A percentile compares a stretch with the other conserved stretches of the same genome.
Conservation (phyloP, 2,329 filamentous ascomycete genomes). For the Botrytis byssoidea region DNA sequence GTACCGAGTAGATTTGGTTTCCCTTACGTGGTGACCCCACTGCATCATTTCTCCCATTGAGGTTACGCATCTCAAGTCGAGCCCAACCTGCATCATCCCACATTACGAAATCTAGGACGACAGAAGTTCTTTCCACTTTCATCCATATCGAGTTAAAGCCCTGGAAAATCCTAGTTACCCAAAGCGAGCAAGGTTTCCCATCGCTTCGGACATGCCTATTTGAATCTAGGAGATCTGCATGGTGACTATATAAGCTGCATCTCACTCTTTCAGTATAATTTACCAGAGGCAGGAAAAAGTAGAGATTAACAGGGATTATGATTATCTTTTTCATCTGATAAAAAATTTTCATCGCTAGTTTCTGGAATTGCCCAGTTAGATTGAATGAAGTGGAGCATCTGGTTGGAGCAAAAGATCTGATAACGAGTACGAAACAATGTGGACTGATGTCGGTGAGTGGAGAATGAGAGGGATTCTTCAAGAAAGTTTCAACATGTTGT, state of each 20-base stretch:
- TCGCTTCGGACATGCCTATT: constrained; percentile 12
- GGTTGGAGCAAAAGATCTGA: constrained; percentile 12
- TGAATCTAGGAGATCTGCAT: constrained; percentile 9
- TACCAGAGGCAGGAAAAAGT: background rate
- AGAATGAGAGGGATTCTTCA: background rate
- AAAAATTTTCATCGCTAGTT: constrained; percentile 17
- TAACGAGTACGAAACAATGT: constrained; percentile 15
- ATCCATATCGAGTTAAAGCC: background rate
- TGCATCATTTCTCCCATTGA: background rate
- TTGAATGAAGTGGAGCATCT: background rate
- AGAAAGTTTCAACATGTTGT: background rate
- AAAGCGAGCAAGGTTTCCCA: background rate
- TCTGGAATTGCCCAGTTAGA: background rate
- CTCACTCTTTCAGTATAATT: background rate
- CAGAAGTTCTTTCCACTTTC: background rate
- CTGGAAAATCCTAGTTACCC: constrained; percentile 3
- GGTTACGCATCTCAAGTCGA: constrained; percentile 2
- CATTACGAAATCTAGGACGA: constrained; percentile 2
- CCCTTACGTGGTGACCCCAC: constrained; percentile 5
- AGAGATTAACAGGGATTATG: constrained; percentile 11
- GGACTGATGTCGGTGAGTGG: constrained; percentile 16
- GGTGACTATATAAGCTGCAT: constrained; percentile 1
- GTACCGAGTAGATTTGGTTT: background rate
- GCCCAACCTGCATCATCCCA: constrained; percentile 9
- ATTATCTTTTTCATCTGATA: constrained; percentile 23